phyloP scores from a whole-genome alignment of 2,329 filamentous ascomycete genomes.

The Leptosphaerulina australis region DNA sequence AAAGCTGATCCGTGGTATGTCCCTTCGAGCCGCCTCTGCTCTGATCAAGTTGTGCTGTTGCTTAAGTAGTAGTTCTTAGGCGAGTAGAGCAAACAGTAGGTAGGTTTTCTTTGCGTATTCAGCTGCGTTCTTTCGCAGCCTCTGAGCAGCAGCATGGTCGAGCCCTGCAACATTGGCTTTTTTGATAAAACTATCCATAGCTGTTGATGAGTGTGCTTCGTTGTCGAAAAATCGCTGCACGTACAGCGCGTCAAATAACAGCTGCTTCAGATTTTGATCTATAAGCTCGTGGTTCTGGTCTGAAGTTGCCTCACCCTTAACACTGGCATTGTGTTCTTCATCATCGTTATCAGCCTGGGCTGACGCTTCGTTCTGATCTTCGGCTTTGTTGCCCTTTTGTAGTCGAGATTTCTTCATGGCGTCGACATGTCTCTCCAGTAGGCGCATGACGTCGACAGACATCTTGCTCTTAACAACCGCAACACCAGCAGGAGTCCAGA shows the following conservation, averaged over 20 bases:
- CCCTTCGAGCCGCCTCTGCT: not conserved
- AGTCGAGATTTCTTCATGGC: slow-evolving; percentile 8
- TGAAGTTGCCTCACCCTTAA: slow-evolving; percentile 18
- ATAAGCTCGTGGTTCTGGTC: slow-evolving; percentile 20
- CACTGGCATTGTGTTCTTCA: slow-evolving; percentile 16
- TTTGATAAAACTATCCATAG: slow-evolving; percentile 21
- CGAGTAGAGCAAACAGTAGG: slow-evolving; percentile 78
- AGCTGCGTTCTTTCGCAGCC: slow-evolving; percentile 65
- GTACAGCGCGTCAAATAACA: slow-evolving; percentile 53
- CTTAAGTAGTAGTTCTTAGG: slow-evolving; percentile 15
- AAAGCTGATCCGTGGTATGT: not conserved
- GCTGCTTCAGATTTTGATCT: slow-evolving; percentile 45
- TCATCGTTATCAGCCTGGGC: not conserved
- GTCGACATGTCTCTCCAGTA: slow-evolving; percentile 45
- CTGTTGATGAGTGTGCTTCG: slow-evolving; percentile 34
- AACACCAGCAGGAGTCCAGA: slow-evolving; percentile 79
- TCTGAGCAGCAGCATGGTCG: slow-evolving; percentile 57
- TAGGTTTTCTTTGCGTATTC: slow-evolving; percentile 86
- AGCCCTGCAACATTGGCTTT: slow-evolving; percentile 55
- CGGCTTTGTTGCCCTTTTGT: not conserved
- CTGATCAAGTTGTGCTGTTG: not conserved
- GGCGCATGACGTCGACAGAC: slow-evolving; percentile 55
- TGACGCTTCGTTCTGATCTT: slow-evolving; percentile 6
- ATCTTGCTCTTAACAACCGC: slow-evolving; percentile 65
- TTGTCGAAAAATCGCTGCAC: slow-evolving; percentile 40